Evolutionary conservation across 2,329 filamentous ascomycete genomes (phyloP).

Genomic region (Elsinoe necatrix): DNA sequence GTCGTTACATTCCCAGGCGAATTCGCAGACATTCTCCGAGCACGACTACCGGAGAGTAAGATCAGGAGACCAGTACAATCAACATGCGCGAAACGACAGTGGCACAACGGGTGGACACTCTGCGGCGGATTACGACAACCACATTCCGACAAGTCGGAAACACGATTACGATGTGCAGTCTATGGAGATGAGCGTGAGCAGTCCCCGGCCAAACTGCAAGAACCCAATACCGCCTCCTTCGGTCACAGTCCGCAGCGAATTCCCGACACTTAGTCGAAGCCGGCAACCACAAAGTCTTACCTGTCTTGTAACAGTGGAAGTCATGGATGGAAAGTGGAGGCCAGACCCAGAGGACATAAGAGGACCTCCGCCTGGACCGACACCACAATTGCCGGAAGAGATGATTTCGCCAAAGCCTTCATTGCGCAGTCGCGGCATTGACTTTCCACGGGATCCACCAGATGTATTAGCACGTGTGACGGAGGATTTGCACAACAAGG

Average conservation of each 20-base stretch:
- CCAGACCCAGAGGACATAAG: conserved; percentile 72
- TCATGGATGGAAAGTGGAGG: conserved; percentile 84
- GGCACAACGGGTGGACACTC: conserved; percentile 69
- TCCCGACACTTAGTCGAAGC: conserved; percentile 84
- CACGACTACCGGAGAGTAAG: conserved; percentile 5
- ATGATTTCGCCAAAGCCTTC: conserved; percentile 15
- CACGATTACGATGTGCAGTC: conserved; percentile 95
- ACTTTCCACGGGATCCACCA: conserved; percentile 34
- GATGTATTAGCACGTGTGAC: conserved; percentile 77
- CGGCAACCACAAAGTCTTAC: conserved; percentile 92
- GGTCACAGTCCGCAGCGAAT: conserved; percentile 94
- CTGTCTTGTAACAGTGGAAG: conserved; percentile 87
- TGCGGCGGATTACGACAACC: conserved; percentile 62
- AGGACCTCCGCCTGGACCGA: conserved; percentile 33
- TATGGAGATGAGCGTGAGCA: conserved; percentile 79
- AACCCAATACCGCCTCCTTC: conserved; percentile 85
- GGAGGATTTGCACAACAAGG: conserved; percentile 72
- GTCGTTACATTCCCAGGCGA: conserved; percentile 9
- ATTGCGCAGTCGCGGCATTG: conserved; percentile 11
- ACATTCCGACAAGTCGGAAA: conserved; percentile 52
- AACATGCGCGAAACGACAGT: conserved; percentile 70
- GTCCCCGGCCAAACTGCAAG: conserved; percentile 58
- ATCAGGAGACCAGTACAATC: conserved; percentile 17
- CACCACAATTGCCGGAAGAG: conserved; percentile 7
- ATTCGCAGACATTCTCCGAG: conserved; percentile 13